Evolutionary conservation across 352 stramenopile species (phyloP), one percentile per base, ranked within the genome.

Genomic region (Phytopythium vexans): DNA sequence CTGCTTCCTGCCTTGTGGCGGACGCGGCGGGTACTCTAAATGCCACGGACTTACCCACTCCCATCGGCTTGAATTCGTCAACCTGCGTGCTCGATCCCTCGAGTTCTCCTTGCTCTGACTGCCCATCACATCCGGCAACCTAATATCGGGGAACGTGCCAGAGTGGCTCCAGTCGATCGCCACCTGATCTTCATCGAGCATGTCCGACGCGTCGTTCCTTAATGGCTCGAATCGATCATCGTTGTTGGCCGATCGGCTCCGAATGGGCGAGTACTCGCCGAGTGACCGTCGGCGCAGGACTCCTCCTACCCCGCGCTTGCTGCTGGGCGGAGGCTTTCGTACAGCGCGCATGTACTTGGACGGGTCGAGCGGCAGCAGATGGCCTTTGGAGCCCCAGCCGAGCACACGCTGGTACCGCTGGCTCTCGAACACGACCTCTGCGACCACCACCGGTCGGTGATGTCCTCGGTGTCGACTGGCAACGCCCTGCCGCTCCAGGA

Each of bases 31-130:
- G 12, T 59, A 59, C 54, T 88, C 72, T 6, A 91, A 58, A 47
- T 88, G 75, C 81, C 81, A 91, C 8, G 81, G 81, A 75, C 74
- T 86, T 27, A 74, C 70, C 81, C 81, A 91, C 39, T 88, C 77
- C 81, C 81, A 88, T 6, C 68, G 56, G 31, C 43, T 49, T 4
- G 43, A 38, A 31, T 11, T 49, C 6, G 21, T 49, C 27, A 49
- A 31, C 21, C 43, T n/a, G n/a, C n/a, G n/a, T n/a, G n/a, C n/a
- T n/a, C n/a, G n/a, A n/a, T n/a, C n/a, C n/a, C n/a, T n/a, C n/a
- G n/a, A n/a, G n/a, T n/a, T n/a, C n/a, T n/a, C n/a, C n/a, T n/a
- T n/a, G n/a, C n/a, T n/a, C 14, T 38, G 27, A 3, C 21, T 21
- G 3, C 35, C 6, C 32, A 38, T 6, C 10, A 49, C 43, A 10